Base-by-base conservation (phyloP, 2,329 filamentous ascomycete genomes). In the Fusarium dlaminii region DNA sequence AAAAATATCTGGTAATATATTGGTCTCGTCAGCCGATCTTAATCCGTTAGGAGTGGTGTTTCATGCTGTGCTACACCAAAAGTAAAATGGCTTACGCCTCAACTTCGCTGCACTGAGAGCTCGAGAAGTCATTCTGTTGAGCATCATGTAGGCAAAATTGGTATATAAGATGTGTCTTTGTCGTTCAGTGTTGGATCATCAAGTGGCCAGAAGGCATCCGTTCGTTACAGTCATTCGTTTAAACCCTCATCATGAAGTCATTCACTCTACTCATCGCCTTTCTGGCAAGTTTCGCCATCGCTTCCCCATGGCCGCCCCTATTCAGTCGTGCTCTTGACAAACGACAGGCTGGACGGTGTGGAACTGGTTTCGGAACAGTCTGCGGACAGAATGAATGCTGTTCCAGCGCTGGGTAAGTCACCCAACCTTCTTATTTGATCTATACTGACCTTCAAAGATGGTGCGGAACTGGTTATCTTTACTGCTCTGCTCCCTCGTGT, bases 401-500 rank as follows among this genome's bases (percentile, higher is more conserved):
- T 68, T 86, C 84, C 15, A 80, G 79, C n/a, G 80, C 82, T 52
- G 84, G 84, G 84, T 85, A 75, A 74, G 79, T 24, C 14, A 1
- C 12, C 27, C 1, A 6, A 4, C 8, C 9, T 20, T 29, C 18
- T 5, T 20, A 11, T 13, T 27, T 13, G 17, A 24, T 27, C 6
- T 27, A 11, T 45, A 32, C 62, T 74, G 48, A 72, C 18, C 5
- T 5, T 6, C n/a, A 6, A 18, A 88, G 86, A 48, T 90, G 87
- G 84, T 91, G 89, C 70, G 89, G 89, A 56, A 84, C 79, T n/a
- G 84, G 83, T 8, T 79, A 79, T 17, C 85, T 88, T 4, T 90
- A 90, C 80, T 92, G 90, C 81, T 85, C 85, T 36, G 87, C 89
- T 27, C 90, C 90, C 5, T 87, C 90, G 60, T 92, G 90, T 77